These are phyloP conservation scores for Termitomyces sp. DNA, from an alignment of 768 basidiomycete genomes.

Conservation along the genomic window DNA sequence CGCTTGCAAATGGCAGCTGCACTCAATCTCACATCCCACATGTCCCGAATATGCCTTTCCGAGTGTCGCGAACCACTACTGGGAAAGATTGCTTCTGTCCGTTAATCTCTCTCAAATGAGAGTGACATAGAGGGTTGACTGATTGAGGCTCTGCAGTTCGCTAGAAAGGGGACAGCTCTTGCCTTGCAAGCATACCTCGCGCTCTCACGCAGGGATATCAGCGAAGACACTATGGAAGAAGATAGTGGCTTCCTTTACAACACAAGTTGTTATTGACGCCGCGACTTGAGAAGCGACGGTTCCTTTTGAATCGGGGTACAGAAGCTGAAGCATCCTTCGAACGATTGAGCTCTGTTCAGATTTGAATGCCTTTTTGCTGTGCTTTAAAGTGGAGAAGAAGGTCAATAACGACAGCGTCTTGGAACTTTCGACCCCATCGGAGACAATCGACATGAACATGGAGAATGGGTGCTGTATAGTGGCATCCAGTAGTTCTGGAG, in stretches of 20 bases:
- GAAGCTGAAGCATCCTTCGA: background rate
- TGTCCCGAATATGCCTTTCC: background rate
- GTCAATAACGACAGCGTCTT: background rate
- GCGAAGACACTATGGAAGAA: conserved; percentile 4
- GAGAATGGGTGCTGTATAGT: background rate
- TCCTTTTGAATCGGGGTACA: background rate
- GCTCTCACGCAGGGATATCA: background rate
- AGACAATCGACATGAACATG: background rate
- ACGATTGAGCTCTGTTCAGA: background rate
- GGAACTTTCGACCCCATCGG: background rate
- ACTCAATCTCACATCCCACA: conserved; percentile 3
- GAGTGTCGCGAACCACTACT: background rate
- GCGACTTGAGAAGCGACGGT: background rate
- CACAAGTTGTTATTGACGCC: background rate
- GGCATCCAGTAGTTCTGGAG: background rate
- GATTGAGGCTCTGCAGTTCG: background rate
- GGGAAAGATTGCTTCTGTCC: background rate
- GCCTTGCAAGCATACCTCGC: background rate
- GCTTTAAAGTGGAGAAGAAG: conserved; percentile 1
- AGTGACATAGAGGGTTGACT: background rate
- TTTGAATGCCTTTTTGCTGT: background rate
- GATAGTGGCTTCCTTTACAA: background rate
- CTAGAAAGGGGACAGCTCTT: background rate
- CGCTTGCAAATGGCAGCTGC: conserved; percentile 4
- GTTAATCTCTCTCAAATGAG: background rate